Conservation (phyloP, 129 eudicot species). For the sunflower (Helianthus annuus) region HanXRQr2.0-SUNRISE NC_035443.2:47601325-47601824, state of each 20-base stretch:
- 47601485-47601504: neutral
- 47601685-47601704: constrained; percentile 42
- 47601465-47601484: constrained; percentile 5
- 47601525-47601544: constrained; percentile 1
- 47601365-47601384: constrained; percentile 1
- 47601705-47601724: constrained; percentile 18
- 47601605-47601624: neutral
- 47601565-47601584: neutral
- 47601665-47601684: constrained; percentile 57
- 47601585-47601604: neutral
- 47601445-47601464: neutral
- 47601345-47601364: constrained; percentile 1
- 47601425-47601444: neutral
- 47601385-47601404: neutral
- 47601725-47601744: constrained; percentile 38
- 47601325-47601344: neutral
- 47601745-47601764: constrained; percentile 25
- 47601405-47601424: neutral
- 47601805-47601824: constrained; percentile 71
- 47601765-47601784: constrained; percentile 38
- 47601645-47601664: constrained; percentile 43
- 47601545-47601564: constrained; percentile 8
- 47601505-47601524: neutral
- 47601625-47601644: constrained; percentile 4
- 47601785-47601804: constrained; percentile 73